Evolutionary conservation across 2,329 filamentous ascomycete species (phyloP), one percentile per base, ranked within the genome.

Genomic region (Spiromastix sp.): DNA sequence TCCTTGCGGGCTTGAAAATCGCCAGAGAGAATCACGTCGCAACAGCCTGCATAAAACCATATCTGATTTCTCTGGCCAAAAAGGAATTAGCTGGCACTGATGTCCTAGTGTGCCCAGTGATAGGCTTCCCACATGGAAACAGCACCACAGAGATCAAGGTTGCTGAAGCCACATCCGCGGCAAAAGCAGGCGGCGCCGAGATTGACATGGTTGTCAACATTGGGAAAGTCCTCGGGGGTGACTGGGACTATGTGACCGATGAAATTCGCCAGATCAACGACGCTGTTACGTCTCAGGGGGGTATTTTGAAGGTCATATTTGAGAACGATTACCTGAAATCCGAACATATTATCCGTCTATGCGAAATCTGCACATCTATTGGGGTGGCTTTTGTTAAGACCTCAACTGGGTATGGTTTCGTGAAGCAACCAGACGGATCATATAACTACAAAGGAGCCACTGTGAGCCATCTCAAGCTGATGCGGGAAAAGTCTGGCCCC

Each of bases 121-220:
- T 78, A 41, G 72, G 72, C 17, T 79, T 79, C 43, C 74, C 75
- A 0, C 69, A 75, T 45, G 73, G 74, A 2, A 75, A 68, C 50
- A 69, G 63, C 43, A 74, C 67, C 1, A 69, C 66, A 0, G 51
- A 57, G 9, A 62, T 69, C 41, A 79, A 79, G 47, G 63, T 72
- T 1, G n/a, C n/a, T 16, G 74, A 78, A 45, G 70, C 73, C 0
- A 50, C 49, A 0, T 59, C 60, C 1, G 72, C 72, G 0, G 62
- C 61, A 0, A 44, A 54, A 3, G 61, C 60, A 0, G 73, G 72
- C 2, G 72, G 65, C 1, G 44, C n/a, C n/a, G 73, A 78, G 48
- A 66, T 78, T 16, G 74, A 77, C 48, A 71, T 77, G 67, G 72
- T 77, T 1, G 59, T 77, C 42, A 77, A 79, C 38, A 52, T 77